Evolutionary conservation across 805 yeast genomes (phyloP), one percentile per base, ranked within the genome.

Genomic region (Spathaspora arborariae): DNA sequence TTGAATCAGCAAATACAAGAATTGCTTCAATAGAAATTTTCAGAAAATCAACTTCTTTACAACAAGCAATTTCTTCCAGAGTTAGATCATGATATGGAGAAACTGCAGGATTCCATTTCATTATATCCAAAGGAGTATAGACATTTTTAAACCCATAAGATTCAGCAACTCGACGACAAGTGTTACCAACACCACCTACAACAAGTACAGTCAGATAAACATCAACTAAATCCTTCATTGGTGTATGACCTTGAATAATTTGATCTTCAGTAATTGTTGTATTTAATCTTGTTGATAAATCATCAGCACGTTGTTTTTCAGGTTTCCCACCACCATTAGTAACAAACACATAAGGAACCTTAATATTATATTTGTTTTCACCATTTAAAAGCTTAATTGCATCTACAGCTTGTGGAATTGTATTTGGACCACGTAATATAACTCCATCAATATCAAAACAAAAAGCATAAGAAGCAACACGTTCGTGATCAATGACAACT

Each of bases 401-500:
- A 51, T 81, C 78, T 13, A 74, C 77, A 1, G 96, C 95, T 57
- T 85, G 84, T 0, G 94, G 91, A 41, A 89, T 84, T 5, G 92
- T 85, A 45, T 84, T 80, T 1, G 94, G 91, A 13, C 96, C 96
- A 50, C 87, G 76, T 52, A 89, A 82, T 40, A 89, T 80, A 41
- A 89, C 97, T 39, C 97, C 97, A 62, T 89, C 97, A 46, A 89
- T 89, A 67, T 90, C 96, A 63, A 90, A 89, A 36, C 95, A 94
- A 71, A 89, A 89, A 2, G 96, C 96, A 59, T 85, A 85, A 2
- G 87, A 81, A 1, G 91, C 90, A 36, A 85, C 82, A 60, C 92
- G 73, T 36, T 70, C 78, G 61, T 85, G 92, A 58, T 84, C 87
- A 53, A 85, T 75, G 15, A 80, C 75, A 3, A 64, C 52, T 56